Conservation (phyloP, 345 rosid genomes). For the Linum tenue region DNA sequence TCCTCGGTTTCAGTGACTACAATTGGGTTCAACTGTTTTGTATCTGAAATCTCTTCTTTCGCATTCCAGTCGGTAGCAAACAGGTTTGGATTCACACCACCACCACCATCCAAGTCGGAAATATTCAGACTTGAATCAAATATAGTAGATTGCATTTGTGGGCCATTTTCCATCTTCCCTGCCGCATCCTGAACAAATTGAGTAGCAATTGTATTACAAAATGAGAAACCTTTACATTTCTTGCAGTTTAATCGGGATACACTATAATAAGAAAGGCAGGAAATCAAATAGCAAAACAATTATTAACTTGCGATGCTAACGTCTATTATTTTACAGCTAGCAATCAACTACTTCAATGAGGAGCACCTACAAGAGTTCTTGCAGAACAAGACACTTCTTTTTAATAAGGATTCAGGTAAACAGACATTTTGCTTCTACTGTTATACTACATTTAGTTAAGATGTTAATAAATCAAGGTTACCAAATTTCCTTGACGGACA, state of each 20-base stretch:
- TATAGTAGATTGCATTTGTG: neutral
- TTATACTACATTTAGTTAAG: too few species aligned
- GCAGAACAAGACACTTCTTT: neutral
- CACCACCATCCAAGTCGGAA: neutral
- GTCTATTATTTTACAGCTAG: too few species aligned
- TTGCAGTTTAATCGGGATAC: neutral
- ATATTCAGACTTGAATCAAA: conserved; percentile 9
- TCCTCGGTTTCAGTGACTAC: neutral
- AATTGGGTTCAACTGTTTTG: conserved; percentile 5
- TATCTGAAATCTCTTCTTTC: conserved; percentile 2
- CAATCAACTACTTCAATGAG: too few species aligned
- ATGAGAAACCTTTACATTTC: neutral
- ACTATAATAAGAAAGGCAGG: neutral
- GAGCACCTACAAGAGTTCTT: too few species aligned
- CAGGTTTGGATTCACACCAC: neutral
- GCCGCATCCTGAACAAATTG: conserved; percentile 9
- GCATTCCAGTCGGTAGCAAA: neutral
- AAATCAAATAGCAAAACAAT: neutral
- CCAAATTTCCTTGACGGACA: neutral
- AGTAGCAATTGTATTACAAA: neutral
- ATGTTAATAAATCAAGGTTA: neutral
- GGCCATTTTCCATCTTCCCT: conserved; percentile 7
- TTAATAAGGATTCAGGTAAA: neutral
- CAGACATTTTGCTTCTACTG: neutral
- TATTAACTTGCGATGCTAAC: too few species aligned